Evolutionary conservation across 2,329 filamentous ascomycete genomes (phyloP).

Genomic region (Blastomyces percursus): DNA sequence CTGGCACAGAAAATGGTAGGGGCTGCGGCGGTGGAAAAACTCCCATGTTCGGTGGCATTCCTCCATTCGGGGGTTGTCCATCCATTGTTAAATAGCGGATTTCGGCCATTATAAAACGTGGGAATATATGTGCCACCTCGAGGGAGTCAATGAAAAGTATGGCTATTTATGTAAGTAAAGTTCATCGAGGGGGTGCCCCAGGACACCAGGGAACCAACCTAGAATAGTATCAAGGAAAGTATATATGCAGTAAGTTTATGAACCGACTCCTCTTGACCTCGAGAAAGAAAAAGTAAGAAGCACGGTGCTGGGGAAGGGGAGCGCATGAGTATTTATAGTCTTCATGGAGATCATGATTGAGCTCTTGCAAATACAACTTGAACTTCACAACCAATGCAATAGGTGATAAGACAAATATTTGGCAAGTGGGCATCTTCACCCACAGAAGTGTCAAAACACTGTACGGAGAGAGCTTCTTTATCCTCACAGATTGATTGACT

Average conservation of each 20-base stretch:
- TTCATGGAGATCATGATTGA: not conserved
- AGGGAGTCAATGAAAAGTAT: not conserved
- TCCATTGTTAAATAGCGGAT: constrained; percentile 22
- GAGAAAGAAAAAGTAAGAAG: not conserved
- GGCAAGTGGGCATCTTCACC: not conserved
- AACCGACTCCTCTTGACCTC: not conserved
- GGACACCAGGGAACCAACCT: not conserved
- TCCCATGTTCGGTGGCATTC: constrained; percentile 18
- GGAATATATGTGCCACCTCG: not conserved
- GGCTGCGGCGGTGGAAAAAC: constrained; percentile 4
- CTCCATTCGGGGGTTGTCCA: constrained; percentile 23
- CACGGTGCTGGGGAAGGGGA: not conserved
- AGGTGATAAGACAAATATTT: not conserved
- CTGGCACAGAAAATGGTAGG: not conserved
- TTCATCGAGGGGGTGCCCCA: not conserved
- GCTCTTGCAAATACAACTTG: not conserved
- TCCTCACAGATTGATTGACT: not conserved
- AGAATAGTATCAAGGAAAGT: not conserved
- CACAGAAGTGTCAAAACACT: not conserved
- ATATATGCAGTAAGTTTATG: not conserved
- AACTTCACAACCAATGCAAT: not conserved
- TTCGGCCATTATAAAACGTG: constrained; percentile 1
- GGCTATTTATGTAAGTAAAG: not conserved
- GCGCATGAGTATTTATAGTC: not conserved
- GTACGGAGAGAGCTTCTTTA: not conserved